Evolutionary conservation across 2,329 filamentous ascomycete species (phyloP), one percentile per base, ranked within the genome.

Genomic region (Pyrenochaeta sp.): DNA sequence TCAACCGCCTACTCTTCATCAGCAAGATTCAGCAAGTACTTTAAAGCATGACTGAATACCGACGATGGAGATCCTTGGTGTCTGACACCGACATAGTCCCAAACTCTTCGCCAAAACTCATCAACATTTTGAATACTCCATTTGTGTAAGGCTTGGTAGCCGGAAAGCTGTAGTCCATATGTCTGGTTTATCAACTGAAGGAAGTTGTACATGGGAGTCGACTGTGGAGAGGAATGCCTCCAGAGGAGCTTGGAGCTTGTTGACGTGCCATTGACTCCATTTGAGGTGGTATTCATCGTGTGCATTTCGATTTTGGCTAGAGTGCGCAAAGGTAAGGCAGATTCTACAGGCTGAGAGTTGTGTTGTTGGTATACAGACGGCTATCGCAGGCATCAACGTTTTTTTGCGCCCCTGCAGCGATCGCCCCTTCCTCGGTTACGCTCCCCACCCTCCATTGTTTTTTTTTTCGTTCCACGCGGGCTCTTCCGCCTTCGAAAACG

Each of bases 61-160:
- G 85, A 76, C 27, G 83, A 79, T 73, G 86, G 93, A 7, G 82
- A 77, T 68, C 81, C 82, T 25, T 90, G 90, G 5, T 91, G 87
- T 62, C 83, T 88, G 66, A 98, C 85, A 43, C 90, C 90, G 2
- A 91, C 91, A 77, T 90, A 93, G 42, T 91, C 83, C 93, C 93
- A 97, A 9, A 92, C 85, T 54, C 93, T 89, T 49, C 85, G 88
- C 94, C 94, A 98, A 76, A 97, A 96, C 1, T 84, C 80, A 25
- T 88, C 84, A 7, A 92, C 84, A 67, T 94, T 83, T 7, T 90
- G 85, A 62, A 95, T 85, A 65, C 92, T 97, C 94, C 94, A 98
- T 73, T 85, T 80, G 80, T 94, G 91, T 8, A 98, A 84, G n/a
- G 87, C 87, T 22, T 88, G 80, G 72, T 97, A 97, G 61, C 83